Evolutionary conservation across 2,329 filamentous ascomycete genomes (phyloP), one percentile per base, ranked within the genome.

Genomic region (Epichloe sylvatica): DNA sequence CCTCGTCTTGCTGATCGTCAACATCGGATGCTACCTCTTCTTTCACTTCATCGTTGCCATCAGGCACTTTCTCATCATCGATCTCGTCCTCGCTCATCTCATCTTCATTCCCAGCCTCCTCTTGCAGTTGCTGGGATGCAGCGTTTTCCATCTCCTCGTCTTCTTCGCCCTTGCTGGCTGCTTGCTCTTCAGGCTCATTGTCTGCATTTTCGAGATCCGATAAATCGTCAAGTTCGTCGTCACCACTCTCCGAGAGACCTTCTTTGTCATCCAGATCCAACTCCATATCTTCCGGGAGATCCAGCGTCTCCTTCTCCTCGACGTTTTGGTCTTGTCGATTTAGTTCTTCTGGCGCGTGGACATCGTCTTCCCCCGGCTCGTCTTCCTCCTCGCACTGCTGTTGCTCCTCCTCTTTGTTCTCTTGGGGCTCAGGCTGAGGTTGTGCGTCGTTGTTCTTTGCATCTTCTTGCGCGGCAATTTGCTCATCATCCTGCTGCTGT

Each of bases 211-310:
- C 73, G 40, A 68, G 64, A 45, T 78, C 75, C 0, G 73, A 74
- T 48, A 85, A 65, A 49, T 80, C 71, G 50, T 81, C 77, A 45
- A 84, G 62, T 17, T 76, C 73, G 54, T 81, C 77, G 37, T 76
- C 73, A 53, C 81, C 77, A 37, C 74, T 74, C 13, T 74, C 76
- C 5, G 77, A 77, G 5, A 68, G 70, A 4, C 77, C 76, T 17
- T 75, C 72, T 30, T 77, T 71, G 30, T 86, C 83, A 55, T 91
- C 84, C 49, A 92, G 75, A 55, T 90, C 80, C 63, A 96, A 76
- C 51, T 94, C 82, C 74, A 96, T 84, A 55, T 95, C 87, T 40
- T 95, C 89, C 0, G 89, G 89, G 21, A 95, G 72, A 43, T 90
- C 88, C 52, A 95, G 72, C 2, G 83, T 81, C 52, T 94, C 82